Conservation (phyloP, 345 rosid species). For the Hypericum perforatum region DNA sequence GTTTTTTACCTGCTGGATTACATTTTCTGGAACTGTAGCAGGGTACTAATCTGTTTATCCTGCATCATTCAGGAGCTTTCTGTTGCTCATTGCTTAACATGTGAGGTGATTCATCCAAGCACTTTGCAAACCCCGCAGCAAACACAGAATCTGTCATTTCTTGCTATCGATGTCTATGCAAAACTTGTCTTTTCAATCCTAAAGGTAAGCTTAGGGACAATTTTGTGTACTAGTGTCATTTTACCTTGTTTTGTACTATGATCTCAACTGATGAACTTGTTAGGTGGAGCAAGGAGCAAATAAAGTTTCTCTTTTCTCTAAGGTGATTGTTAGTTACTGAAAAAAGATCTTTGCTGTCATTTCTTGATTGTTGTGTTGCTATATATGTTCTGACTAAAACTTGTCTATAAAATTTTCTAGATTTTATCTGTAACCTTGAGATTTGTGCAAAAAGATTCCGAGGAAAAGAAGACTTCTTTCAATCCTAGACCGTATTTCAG, state of each 20-base stretch:
- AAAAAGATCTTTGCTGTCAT: not conserved
- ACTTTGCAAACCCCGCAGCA: conserved; percentile 58
- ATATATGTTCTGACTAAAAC: not conserved
- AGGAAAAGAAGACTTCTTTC: conserved; percentile 64
- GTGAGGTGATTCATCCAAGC: conserved; percentile 55
- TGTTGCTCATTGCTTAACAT: conserved; percentile 72
- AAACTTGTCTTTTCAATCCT: conserved; percentile 60
- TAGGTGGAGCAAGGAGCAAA: conserved; percentile 74
- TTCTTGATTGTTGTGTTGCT: not conserved
- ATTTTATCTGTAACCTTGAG: conserved; percentile 60
- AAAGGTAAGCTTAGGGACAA: conserved; percentile 23
- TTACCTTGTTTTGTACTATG: not conserved
- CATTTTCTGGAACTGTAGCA: not conserved
- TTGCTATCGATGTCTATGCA: conserved; percentile 79
- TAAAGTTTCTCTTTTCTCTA: conserved; percentile 49
- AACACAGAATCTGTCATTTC: conserved; percentile 59
- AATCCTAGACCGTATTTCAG: conserved; percentile 69
- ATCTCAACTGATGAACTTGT: conserved; percentile 19
- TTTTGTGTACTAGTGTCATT: not conserved
- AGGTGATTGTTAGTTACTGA: conserved; percentile 32
- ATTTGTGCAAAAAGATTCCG: conserved; percentile 73
- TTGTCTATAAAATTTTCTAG: conserved; percentile 31
- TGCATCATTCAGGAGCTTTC: conserved; percentile 51
- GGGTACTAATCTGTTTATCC: conserved; percentile 1
- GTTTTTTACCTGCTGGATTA: conserved; percentile 2